Base-by-base conservation (phyloP, 768 basidiomycete species). In the Suillus clintonianus region DNA sequence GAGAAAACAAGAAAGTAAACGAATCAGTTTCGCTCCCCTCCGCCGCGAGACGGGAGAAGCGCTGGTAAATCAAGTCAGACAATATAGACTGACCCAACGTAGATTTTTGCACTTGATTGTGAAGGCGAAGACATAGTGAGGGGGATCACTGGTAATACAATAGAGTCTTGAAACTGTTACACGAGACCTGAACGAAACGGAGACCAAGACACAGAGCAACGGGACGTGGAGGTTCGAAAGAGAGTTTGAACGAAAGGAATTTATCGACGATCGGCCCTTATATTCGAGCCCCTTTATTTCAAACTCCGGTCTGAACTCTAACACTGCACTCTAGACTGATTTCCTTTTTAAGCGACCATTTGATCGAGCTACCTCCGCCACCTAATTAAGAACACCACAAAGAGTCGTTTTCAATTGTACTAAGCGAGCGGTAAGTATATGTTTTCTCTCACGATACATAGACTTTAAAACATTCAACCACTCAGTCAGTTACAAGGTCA, bases 81-180 rank as follows among this genome's bases (percentile, higher is more conserved):
- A 81, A 81, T 78, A 78, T 79, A 87, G 87, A 94, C 92, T 89
- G 86, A 95, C 92, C 92, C 92, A 86, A 95, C 92, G 79, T 94
- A 95, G 77, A 94, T 86, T 83, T 94, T 95, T 74, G 89, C 81
- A 78, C 64, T 67, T 34, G 65, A 70, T 67, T 56, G 66, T 62
- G 73, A 68, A 34, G 60, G n/a, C 50, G 56, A 62, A 63, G 59
- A 61, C 55, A 56, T 56, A 56, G 37, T 51, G 72, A 72, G 14
- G 72, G 42, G 71, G 71, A 74, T 62, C 66, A 72, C 73, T 73
- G 75, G 63, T 74, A 76, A 84, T 81, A 85, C 82, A 82, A 82
- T 74, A 76, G 79, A 79, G 80, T 74, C 78, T 79, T 79, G 79
- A 79, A 79, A 75, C 78, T 78, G 81, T 79, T 79, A 85, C 77